Percentiles rank a stretch among this genome's conserved stretches.
phyloP scores from a whole-genome alignment of 2,329 filamentous ascomycete species.

The Penicillium freii region DNA sequence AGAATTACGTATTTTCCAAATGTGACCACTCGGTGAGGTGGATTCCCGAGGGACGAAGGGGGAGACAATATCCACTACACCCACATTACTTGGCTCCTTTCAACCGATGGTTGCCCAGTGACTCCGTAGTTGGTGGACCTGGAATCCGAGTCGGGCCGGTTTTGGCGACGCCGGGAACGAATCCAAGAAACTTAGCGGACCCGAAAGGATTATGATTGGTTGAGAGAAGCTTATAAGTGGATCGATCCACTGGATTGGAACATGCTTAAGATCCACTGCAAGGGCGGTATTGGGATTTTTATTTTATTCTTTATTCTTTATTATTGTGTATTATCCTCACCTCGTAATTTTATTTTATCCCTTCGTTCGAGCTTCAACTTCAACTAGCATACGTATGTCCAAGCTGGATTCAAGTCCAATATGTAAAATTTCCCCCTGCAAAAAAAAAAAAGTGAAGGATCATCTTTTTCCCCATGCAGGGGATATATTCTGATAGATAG shows the following conservation, averaged over 20 bases:
- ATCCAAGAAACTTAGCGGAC: slow-evolving; percentile 16
- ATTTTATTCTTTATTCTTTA: not conserved
- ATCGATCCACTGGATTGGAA: slow-evolving; percentile 19
- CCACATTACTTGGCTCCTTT: slow-evolving; percentile 17
- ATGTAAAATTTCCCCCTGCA: not conserved
- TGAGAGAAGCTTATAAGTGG: slow-evolving; percentile 6
- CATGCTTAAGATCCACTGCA: slow-evolving; percentile 27
- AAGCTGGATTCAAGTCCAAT: not conserved
- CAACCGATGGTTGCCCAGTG: slow-evolving; percentile 26
- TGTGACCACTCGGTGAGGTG: slow-evolving; percentile 25
- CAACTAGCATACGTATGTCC: not conserved
- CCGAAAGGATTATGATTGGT: slow-evolving; percentile 20
- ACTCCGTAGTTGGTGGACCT: slow-evolving; percentile 23
- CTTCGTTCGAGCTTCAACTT: not conserved
- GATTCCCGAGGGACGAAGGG: slow-evolving; percentile 21
- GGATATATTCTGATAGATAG: slow-evolving; percentile 5
- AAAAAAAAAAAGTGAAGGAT: not conserved
- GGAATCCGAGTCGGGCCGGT: slow-evolving; percentile 31
- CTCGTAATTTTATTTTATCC: not conserved
- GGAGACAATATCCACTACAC: slow-evolving; percentile 10
- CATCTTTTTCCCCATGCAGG: slow-evolving; percentile 4
- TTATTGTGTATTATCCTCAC: not conserved
- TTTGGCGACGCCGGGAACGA: slow-evolving; percentile 24
- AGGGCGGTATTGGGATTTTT: slow-evolving; percentile 9
- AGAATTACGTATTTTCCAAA: slow-evolving; percentile 21